Evolutionary conservation across 306 rosid species (phyloP).

Genomic region (Vigna mungo): DNA sequence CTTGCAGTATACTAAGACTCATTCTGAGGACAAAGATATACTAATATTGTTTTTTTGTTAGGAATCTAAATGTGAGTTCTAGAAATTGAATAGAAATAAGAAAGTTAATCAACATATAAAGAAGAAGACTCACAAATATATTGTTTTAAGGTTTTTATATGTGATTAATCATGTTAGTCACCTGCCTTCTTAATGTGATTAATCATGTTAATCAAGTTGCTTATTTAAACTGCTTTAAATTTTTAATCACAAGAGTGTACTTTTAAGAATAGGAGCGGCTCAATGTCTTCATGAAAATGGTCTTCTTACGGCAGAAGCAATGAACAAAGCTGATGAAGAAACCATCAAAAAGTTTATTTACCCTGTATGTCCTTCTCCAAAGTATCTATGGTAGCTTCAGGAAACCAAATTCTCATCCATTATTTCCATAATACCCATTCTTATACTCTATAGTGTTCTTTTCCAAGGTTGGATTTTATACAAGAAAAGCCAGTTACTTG

Average conservation of each 20-base stretch:
- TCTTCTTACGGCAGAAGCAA: slow-evolving; percentile 77
- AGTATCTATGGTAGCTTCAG: slow-evolving; percentile 16
- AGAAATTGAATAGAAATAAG: too few relatives aligned
- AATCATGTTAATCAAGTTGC: slow-evolving; percentile 22
- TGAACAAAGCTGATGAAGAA: slow-evolving; percentile 83
- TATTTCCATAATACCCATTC: not conserved
- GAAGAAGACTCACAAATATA: too few relatives aligned
- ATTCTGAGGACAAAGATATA: slow-evolving; percentile 14
- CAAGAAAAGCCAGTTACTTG: slow-evolving; percentile 81
- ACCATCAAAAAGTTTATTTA: slow-evolving; percentile 75
- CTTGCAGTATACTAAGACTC: not conserved
- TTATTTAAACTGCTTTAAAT: slow-evolving; percentile 28
- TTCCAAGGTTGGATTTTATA: slow-evolving; percentile 89
- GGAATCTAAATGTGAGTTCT: too few relatives aligned
- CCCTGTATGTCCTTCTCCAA: slow-evolving; percentile 69
- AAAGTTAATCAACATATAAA: too few relatives aligned
- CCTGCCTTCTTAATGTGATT: slow-evolving; percentile 21
- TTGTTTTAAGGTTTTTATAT: too few relatives aligned
- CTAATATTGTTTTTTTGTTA: too few relatives aligned
- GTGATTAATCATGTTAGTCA: not conserved
- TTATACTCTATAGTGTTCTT: slow-evolving; percentile 13
- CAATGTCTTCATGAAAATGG: slow-evolving; percentile 73
- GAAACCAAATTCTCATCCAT: not conserved
- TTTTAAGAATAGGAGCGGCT: slow-evolving; percentile 77
- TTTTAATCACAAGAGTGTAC: slow-evolving; percentile 41